These are phyloP conservation scores for Zygoascus flipseniorum DNA, from an alignment of 805 yeast species.

Conservation along the genomic window DNA sequence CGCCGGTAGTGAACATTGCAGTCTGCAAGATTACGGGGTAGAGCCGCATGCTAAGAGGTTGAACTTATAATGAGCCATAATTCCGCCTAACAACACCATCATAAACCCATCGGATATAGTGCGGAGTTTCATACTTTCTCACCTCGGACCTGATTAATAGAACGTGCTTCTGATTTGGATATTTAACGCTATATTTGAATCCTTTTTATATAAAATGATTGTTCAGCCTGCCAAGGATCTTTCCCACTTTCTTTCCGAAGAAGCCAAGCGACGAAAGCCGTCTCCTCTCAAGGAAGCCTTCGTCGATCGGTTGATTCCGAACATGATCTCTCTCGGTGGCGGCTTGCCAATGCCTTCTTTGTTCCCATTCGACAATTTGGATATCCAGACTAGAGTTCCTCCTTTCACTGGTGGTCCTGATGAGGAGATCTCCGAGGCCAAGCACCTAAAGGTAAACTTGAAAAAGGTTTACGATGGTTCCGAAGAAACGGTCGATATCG, in stretches of 20 bases:
- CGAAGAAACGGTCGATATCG: constrained; percentile 38
- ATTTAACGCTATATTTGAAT: no score
- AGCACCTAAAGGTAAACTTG: constrained; percentile 28
- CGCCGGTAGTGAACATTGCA: background rate
- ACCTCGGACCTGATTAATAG: background rate
- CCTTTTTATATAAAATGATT: background rate
- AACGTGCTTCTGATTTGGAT: no score
- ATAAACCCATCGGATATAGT: background rate
- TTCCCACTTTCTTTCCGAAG: constrained; percentile 64
- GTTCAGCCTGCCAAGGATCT: constrained; percentile 53
- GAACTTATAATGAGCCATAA: background rate
- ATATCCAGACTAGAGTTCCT: constrained; percentile 55
- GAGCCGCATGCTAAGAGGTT: background rate
- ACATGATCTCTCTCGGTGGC: constrained; percentile 85
- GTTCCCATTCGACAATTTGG: constrained; percentile 81
- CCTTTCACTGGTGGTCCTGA: constrained; percentile 70
- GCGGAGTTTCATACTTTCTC: background rate
- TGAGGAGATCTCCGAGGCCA: constrained; percentile 15
- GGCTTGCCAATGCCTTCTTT: constrained; percentile 87
- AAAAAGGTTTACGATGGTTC: constrained; percentile 32
- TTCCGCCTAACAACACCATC: background rate
- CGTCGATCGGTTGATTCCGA: constrained; percentile 63
- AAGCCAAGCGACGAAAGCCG: constrained; percentile 64
- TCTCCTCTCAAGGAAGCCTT: constrained; percentile 83
- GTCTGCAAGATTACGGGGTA: background rate